phyloP scores from a whole-genome alignment of 1,284 basidiomycete species.

The Irpex sp. region DNA sequence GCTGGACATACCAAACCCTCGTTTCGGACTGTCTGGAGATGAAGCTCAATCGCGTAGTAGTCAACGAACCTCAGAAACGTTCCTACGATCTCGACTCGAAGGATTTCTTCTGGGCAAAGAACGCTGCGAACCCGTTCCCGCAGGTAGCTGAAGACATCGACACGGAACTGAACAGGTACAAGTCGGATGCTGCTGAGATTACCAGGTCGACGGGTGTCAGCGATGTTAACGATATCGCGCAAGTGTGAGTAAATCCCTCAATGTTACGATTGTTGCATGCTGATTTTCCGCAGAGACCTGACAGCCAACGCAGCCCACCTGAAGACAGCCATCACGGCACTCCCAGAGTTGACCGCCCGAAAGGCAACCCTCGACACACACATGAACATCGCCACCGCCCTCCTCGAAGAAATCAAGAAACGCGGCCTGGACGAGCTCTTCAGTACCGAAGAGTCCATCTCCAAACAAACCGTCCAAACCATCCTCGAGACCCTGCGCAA shows the following conservation, averaged over 20 bases:
- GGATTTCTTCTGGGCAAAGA: constrained; percentile 99
- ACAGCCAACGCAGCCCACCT: constrained; percentile 93
- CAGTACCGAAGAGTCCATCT: constrained; percentile 91
- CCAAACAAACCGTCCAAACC: constrained; percentile 77
- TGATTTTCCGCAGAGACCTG: constrained; percentile 66
- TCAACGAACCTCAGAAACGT: constrained; percentile 72
- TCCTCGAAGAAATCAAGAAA: constrained; percentile 95
- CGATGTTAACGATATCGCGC: constrained; percentile 92
- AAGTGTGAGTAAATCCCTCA: constrained; percentile 60
- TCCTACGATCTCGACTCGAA: constrained; percentile 97
- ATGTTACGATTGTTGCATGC: constrained; percentile 1
- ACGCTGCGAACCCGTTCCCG: constrained; percentile 95
- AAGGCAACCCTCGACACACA: constrained; percentile 97
- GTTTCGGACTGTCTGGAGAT: constrained; percentile 98
- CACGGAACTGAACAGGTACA: constrained; percentile 90
- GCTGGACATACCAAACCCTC: constrained; percentile 99
- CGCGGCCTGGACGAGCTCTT: constrained; percentile 95
- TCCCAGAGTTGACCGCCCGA: constrained; percentile 96
- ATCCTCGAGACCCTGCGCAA: constrained; percentile 83
- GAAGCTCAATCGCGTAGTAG: constrained; percentile 93
- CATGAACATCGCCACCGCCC: constrained; percentile 98
- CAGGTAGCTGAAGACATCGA: constrained; percentile 99
- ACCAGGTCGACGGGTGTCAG: constrained; percentile 95
- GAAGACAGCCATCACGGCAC: constrained; percentile 96
- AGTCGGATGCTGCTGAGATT: constrained; percentile 95